Conservation (phyloP, 805 yeast genomes). For the Suhomyces sp. region DNA sequence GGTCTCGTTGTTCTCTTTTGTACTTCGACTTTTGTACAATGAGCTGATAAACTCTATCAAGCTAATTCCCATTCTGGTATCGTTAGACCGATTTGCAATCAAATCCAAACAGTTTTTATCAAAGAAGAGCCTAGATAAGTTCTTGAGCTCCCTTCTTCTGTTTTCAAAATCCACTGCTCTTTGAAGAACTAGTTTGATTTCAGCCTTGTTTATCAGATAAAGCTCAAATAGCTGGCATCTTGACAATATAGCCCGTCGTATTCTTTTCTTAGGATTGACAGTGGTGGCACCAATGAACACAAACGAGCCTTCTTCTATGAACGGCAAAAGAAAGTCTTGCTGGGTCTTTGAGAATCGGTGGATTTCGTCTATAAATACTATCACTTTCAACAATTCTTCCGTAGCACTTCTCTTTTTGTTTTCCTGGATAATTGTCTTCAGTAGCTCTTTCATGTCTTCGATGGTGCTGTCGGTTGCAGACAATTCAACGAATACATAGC, state of each 20-base stretch:
- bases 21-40: conserved; percentile 1
- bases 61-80: conserved; percentile 33
- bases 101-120: conserved; percentile 9
- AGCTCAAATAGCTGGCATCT: conserved; percentile 80
- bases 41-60: conserved; percentile 29
- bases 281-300: conserved; percentile 95
- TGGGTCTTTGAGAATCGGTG: conserved; percentile 84
- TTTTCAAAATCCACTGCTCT: conserved; percentile 51
- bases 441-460: conserved; percentile 60
- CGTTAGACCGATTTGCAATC: conserved; percentile 19
- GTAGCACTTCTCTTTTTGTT: conserved; percentile 37
- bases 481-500: conserved; percentile 66
- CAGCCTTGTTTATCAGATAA: conserved; percentile 46
- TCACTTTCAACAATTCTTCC: conserved; percentile 21
- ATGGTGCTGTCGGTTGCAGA: conserved; percentile 79
- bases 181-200: conserved; percentile 50
- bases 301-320: conserved; percentile 79
- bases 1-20: background rate
- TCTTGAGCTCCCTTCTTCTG: conserved; percentile 17
- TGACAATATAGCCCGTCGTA: conserved; percentile 78
- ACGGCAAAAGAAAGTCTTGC: conserved; percentile 83
- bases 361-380: conserved; percentile 87
- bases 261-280: conserved; percentile 62
- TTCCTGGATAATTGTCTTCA: conserved; percentile 46
- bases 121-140: conserved; percentile 13